A percentile compares a stretch with the other conserved stretches of the same genome.
Evolutionary conservation across 768 basidiomycete genomes (phyloP).

Genomic region (Termitomyces sp.): DNA sequence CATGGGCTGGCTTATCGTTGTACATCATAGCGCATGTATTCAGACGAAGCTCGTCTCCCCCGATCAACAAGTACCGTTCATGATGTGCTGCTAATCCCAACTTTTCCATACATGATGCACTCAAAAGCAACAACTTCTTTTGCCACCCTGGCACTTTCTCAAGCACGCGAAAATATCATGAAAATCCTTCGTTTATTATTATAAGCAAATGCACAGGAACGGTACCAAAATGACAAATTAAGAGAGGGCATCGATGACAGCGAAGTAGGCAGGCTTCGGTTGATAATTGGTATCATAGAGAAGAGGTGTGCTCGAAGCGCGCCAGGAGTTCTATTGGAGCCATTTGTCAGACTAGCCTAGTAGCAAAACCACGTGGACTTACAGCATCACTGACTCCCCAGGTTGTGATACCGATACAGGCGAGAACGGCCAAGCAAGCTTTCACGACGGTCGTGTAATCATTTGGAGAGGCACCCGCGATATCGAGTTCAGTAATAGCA

Average conservation of each 20-base stretch:
- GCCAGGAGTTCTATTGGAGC: slow-evolving; percentile 22
- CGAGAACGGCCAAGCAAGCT: slow-evolving; percentile 37
- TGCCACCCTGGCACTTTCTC: too few relatives aligned
- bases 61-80: too few relatives aligned
- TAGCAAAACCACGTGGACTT: slow-evolving; percentile 5
- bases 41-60: too few relatives aligned
- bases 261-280: slow-evolving; percentile 22
- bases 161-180: too few relatives aligned
- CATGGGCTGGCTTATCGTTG: too few relatives aligned
- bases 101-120: too few relatives aligned
- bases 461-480: slow-evolving; percentile 27
- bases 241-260: slow-evolving; percentile 17
- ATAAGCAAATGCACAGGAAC: too few relatives aligned
- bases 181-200: too few relatives aligned
- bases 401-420: slow-evolving; percentile 41
- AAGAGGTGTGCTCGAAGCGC: slow-evolving; percentile 18
- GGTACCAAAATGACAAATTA: neutral
- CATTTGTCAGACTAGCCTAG: neutral
- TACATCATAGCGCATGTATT: too few relatives aligned
- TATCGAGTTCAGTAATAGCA: slow-evolving; percentile 45
- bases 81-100: too few relatives aligned
- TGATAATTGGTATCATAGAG: slow-evolving; percentile 21
- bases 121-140: too few relatives aligned
- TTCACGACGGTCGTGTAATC: slow-evolving; percentile 19
- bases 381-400: slow-evolving; percentile 47